Percentiles rank a stretch among this genome's conserved stretches.
Conservation (phyloP, 768 basidiomycete genomes). For the Vishniacozyma victoriae region DNA sequence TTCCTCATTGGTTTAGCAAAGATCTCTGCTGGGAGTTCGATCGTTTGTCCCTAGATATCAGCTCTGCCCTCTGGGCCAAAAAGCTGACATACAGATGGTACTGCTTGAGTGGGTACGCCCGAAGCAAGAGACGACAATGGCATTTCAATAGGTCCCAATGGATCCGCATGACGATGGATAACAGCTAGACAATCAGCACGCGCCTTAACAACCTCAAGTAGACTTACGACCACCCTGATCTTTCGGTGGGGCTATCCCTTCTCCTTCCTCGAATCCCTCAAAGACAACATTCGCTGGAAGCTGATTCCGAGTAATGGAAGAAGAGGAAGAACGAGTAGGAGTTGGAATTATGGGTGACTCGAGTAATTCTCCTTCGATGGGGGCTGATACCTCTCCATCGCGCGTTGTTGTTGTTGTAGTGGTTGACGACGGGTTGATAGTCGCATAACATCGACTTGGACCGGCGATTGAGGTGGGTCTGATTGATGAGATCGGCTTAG, state of each 20-base stretch:
- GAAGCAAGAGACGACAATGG: slow-evolving; percentile 42
- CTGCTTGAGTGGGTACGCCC: slow-evolving; percentile 27
- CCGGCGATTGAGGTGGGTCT: slow-evolving; percentile 4
- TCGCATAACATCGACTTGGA: background rate
- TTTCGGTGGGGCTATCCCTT: background rate
- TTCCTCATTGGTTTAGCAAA: slow-evolving; percentile 83
- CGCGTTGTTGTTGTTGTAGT: background rate
- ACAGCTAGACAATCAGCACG: background rate
- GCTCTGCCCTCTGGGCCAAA: background rate
- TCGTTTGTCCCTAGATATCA: slow-evolving; percentile 23
- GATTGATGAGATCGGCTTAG: slow-evolving; percentile 11
- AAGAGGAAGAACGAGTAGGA: too few species aligned
- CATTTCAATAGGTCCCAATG: slow-evolving; percentile 25
- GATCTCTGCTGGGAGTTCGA: slow-evolving; percentile 53
- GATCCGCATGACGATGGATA: background rate
- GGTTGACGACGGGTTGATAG: background rate
- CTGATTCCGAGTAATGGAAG: too few species aligned
- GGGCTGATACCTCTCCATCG: background rate
- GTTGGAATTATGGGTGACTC: too few species aligned
- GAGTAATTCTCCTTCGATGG: too few species aligned
- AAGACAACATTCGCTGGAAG: slow-evolving; percentile 1
- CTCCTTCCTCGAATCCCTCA: slow-evolving; percentile 1
- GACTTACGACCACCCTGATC: background rate
- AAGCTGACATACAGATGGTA: slow-evolving; percentile 22
- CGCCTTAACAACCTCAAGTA: background rate